phyloP scores from a whole-genome alignment of 176 grass and related monocot genomes.

The Cocos nucifera region DNA sequence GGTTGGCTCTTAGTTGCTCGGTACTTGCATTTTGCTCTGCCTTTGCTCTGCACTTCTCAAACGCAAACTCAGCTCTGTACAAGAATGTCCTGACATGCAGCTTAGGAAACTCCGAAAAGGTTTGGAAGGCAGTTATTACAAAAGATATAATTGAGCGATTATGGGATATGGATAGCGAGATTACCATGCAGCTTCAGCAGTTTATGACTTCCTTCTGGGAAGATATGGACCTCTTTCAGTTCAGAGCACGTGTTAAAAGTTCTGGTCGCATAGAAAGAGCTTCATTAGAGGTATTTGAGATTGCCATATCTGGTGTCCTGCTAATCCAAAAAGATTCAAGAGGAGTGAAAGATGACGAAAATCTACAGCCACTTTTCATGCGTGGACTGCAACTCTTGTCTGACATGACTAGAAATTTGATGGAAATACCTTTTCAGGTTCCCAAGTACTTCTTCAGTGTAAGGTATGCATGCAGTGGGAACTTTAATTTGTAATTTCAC shows the following conservation, averaged over 20 bases:
- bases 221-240: slow-evolving; percentile 26
- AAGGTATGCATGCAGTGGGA: slow-evolving; percentile 27
- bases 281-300: slow-evolving; percentile 40
- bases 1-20: slow-evolving; percentile 62
- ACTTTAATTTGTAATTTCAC: too few species aligned
- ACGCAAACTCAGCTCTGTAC: neutral
- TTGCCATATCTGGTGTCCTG: slow-evolving; percentile 43
- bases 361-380: slow-evolving; percentile 20
- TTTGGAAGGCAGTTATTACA: slow-evolving; percentile 36
- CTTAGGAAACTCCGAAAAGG: slow-evolving; percentile 12
- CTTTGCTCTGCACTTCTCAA: slow-evolving; percentile 44
- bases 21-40: slow-evolving; percentile 68
- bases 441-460: slow-evolving; percentile 76
- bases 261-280: slow-evolving; percentile 27
- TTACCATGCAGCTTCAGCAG: slow-evolving; percentile 30
- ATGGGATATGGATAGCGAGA: slow-evolving; percentile 25
- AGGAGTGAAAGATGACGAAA: slow-evolving; percentile 21
- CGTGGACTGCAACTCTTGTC: slow-evolving; percentile 46
- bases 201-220: slow-evolving; percentile 26
- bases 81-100: slow-evolving; percentile 11
- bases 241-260: slow-evolving; percentile 22
- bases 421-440: slow-evolving; percentile 59
- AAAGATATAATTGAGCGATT: slow-evolving; percentile 59
- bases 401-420: slow-evolving; percentile 40
- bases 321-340: slow-evolving; percentile 21